These are phyloP conservation scores for Epithemia pelagica DNA, from an alignment of 108 stramenopile genomes.

Conservation along the genomic window DNA sequence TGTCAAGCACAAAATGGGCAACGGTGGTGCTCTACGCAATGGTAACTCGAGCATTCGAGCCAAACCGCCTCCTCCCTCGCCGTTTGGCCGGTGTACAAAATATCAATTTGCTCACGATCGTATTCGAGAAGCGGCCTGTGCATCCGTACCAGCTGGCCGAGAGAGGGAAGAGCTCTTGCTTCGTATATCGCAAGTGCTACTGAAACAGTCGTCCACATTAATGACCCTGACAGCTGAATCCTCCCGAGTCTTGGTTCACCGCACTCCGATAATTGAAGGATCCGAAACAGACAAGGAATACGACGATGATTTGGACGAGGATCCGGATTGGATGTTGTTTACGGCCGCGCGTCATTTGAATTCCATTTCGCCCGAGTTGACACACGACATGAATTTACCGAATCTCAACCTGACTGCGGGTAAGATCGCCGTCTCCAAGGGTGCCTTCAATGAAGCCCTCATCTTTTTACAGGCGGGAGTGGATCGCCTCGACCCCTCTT, in stretches of 20 bases:
- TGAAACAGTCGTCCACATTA: background rate
- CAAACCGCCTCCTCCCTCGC: no score
- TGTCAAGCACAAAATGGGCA: no score
- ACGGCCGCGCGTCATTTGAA: constrained; percentile 32
- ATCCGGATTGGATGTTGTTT: constrained; percentile 29
- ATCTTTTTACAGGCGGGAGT: background rate
- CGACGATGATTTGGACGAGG: background rate
- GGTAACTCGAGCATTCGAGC: no score
- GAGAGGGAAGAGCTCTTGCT: background rate
- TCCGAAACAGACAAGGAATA: background rate
- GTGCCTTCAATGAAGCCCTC: background rate
- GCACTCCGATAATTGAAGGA: background rate
- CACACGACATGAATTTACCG: background rate
- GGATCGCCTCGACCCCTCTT: background rate
- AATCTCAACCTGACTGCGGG: background rate
- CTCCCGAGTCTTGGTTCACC: background rate
- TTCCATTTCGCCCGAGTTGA: background rate
- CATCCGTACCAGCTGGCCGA: background rate
- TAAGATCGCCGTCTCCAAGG: background rate
- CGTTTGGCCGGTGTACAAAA: no score
- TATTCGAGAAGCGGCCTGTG: background rate
- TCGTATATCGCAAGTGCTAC: background rate
- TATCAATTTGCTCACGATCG: background rate
- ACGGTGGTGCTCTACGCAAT: no score
- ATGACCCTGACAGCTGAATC: background rate